phyloP scores from a whole-genome alignment of 1,284 basidiomycete genomes.

The Microbotryum intermedium region DNA sequence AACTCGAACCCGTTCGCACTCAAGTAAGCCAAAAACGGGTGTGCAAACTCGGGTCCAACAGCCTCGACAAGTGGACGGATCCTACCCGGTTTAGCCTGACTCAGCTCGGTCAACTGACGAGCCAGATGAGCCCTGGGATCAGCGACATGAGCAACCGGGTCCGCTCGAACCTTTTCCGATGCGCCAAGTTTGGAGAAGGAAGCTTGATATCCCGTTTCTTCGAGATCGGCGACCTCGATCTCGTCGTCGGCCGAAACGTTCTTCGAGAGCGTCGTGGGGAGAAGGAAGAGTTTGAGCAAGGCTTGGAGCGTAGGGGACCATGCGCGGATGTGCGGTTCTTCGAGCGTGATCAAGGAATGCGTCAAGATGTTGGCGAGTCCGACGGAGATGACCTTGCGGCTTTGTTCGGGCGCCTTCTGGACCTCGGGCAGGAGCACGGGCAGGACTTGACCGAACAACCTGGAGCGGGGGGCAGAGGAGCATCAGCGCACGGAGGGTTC shows the following conservation, averaged over 20 bases:
- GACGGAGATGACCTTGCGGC: constrained; percentile 75
- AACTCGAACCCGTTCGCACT: constrained; percentile 29
- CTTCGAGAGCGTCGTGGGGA: constrained; percentile 57
- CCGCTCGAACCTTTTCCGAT: constrained; percentile 45
- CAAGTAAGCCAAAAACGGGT: constrained; percentile 39
- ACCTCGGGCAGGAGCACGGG: constrained; percentile 72
- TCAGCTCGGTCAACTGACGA: constrained; percentile 36
- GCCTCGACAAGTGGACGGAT: constrained; percentile 36
- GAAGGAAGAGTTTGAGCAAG: constrained; percentile 65
- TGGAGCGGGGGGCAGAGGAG: constrained; percentile 35
- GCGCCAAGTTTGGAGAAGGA: constrained; percentile 86
- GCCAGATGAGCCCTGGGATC: constrained; percentile 42
- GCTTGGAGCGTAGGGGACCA: constrained; percentile 69
- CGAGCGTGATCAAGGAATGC: constrained; percentile 58
- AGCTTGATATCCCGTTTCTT: constrained; percentile 87
- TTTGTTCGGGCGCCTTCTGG: constrained; percentile 66
- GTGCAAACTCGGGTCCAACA: constrained; percentile 35
- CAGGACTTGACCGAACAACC: constrained; percentile 76
- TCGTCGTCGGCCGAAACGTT: constrained; percentile 46
- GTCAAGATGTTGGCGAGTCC: constrained; percentile 74
- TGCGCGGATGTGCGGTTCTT: constrained; percentile 52
- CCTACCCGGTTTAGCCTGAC: constrained; percentile 39
- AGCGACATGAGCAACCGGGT: constrained; percentile 41
- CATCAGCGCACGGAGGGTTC: neutral
- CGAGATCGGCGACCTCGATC: constrained; percentile 70